Evolutionary conservation across 2,329 filamentous ascomycete species (phyloP), one percentile per base, ranked within the genome.

Genomic region (Colletotrichum musicola): DNA sequence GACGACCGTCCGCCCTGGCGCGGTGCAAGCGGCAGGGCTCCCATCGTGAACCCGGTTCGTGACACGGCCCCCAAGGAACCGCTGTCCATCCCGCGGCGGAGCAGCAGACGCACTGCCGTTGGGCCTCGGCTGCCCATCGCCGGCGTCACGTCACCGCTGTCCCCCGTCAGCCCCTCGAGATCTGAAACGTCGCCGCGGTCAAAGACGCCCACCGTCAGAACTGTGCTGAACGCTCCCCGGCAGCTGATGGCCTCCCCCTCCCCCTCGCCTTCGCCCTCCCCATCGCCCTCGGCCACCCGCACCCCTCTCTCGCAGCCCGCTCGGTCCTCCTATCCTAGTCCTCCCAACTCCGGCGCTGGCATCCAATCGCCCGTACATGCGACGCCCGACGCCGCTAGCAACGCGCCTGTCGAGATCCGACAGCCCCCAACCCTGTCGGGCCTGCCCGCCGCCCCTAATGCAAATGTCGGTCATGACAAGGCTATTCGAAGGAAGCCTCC

Each of bases 21-120:
- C 73, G 92, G 92, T 18, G 89, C 89, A 44, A 93, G 90, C 76
- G 92, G 92, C 30, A 88, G 92, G 71, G 85, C 85, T 49, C 83
- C 87, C 42, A 83, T 93, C 64, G 86, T 92, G 40, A 85, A 86
- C 51, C 89, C 91, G 4, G 85, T 93, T 44, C 85, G 83, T 74
- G 90, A 93, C 75, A 87, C 88, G 42, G 81, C 81, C 49, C 80
- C 83, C 67, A 86, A 85, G 14, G 80, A 85, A 65, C 87, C 89
- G n/a, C 78, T 92, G 49, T 85, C 80, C 69, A 81, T 91, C 63
- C 85, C 86, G 16, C 81, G 81, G 49, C 88, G 83, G 76, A 85
- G 79, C 74, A 83, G 78, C 74, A 87, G 82, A 73, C 81, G 82
- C 42, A 74, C 73, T 59, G 75, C 75, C 47, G 67, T 54, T 63